Percentiles rank a stretch among this genome's conserved stretches.
These are phyloP conservation scores for Pisolithus thermaeus DNA, from an alignment of 1,284 basidiomycete species.

Conservation along the genomic window DNA sequence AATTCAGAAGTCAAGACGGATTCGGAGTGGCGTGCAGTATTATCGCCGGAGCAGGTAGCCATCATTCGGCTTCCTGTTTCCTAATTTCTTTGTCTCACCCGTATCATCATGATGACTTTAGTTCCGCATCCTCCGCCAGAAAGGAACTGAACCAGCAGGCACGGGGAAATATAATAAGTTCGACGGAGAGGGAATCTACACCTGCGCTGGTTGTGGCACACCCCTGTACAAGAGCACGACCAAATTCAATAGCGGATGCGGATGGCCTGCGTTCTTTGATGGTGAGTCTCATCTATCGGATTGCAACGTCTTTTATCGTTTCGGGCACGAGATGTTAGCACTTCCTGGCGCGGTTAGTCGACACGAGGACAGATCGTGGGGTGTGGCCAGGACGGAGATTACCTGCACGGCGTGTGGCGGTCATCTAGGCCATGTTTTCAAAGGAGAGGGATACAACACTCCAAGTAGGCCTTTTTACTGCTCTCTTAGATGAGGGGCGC, in stretches of 20 bases:
- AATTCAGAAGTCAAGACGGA: conserved; percentile 53
- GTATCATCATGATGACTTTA: conserved; percentile 24
- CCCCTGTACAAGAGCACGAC: conserved; percentile 82
- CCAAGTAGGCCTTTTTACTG: conserved; percentile 53
- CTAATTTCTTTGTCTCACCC: not conserved
- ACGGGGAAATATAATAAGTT: conserved; percentile 78
- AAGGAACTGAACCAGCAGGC: conserved; percentile 79
- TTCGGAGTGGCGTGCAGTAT: conserved; percentile 80
- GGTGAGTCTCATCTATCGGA: conserved; percentile 35
- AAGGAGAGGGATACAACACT: conserved; percentile 75
- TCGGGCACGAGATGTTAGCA: conserved; percentile 39
- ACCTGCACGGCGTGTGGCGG: conserved; percentile 83
- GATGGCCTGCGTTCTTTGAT: conserved; percentile 98
- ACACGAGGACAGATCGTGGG: conserved; percentile 54
- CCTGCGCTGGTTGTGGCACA: conserved; percentile 64
- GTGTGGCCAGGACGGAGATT: conserved; percentile 69
- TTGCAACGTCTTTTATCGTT: not conserved
- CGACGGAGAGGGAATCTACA: conserved; percentile 63
- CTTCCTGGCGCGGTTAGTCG: conserved; percentile 86
- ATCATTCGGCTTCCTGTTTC: not conserved
- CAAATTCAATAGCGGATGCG: conserved; percentile 92
- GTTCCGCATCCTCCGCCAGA: conserved; percentile 83
- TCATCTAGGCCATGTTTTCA: conserved; percentile 92
- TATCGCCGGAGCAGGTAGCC: conserved; percentile 76
- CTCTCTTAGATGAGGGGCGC: conserved; percentile 15